Evolutionary conservation across 176 grass and related monocot genomes (phyloP), one percentile per base, ranked within the genome.

Genomic region (Ampelocalamus luodianensis): DNA sequence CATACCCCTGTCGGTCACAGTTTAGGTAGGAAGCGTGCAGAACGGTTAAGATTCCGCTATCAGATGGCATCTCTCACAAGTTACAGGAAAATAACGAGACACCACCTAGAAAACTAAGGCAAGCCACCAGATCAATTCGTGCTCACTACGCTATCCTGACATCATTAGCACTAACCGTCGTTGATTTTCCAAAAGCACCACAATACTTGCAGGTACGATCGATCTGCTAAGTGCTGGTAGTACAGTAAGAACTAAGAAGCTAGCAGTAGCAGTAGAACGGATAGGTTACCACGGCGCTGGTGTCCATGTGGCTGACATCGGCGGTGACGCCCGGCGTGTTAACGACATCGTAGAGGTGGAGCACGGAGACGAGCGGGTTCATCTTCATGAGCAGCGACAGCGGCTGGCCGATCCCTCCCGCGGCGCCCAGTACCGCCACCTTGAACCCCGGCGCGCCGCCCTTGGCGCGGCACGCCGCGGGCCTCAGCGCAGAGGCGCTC

Each of bases 371-470:
- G 37, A 99, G 83, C 17, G 96, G 93, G 86, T 99, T 99, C 91
- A 95, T 96, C 87, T 99, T 99, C 93, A 99, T 94, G 65, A 99
- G 91, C 91, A 99, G n/a, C 11, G 93, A 83, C 51, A 99, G 91
- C 10, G 96, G 68, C 90, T 99, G 96, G 1, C 96, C 96, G 38
- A 99, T 99, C 49, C 96, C 96, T 10, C 96, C 96, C 1, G 96
- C 91, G 5, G 96, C 96, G 23, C 96, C 96, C 74, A 98, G 71
- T 27, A 98, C 88, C 3, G 93, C 96, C 51, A 94, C 93, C 85
- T 92, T 98, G 83, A 96, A 98, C 61, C 96, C 96, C 20, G 91
- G 91, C 1, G 93, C 93, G 10, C 88, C 96, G 70, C 96, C 96
- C 89, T 99, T 99, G 46, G 91, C 94, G 12, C 96, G 91, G 88